Evolutionary conservation across 257 asterid genomes (phyloP).

Genomic region (Gardenia jasminoides): DNA sequence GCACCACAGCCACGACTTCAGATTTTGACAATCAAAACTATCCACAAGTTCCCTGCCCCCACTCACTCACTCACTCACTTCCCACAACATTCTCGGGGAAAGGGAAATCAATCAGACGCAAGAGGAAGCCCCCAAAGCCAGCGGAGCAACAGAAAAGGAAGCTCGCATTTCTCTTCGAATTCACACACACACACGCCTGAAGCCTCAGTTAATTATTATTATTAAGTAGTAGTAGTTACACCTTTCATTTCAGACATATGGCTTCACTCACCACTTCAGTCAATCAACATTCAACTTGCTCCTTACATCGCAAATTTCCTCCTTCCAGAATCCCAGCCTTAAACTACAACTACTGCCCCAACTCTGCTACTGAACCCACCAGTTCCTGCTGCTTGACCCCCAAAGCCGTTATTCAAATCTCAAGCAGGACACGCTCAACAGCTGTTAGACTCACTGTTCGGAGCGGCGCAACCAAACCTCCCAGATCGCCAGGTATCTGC

Average conservation of each 20-base stretch:
- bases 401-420: slow-evolving; percentile 20
- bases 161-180: not conserved
- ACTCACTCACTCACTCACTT: slow-evolving; percentile 31
- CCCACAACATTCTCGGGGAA: slow-evolving; percentile 13
- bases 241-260: too few species aligned
- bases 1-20: slow-evolving; percentile 59
- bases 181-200: too few species aligned
- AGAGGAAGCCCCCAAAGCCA: not conserved
- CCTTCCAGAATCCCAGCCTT: not conserved
- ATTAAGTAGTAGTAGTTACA: too few species aligned
- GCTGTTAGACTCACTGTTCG: slow-evolving; percentile 40
- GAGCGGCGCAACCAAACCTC: slow-evolving; percentile 68
- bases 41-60: slow-evolving; percentile 40
- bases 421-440: slow-evolving; percentile 25
- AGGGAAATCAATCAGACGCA: slow-evolving; percentile 9
- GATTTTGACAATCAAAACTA: slow-evolving; percentile 50
- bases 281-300: slow-evolving; percentile 39
- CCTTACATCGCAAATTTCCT: slow-evolving; percentile 26
- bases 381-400: slow-evolving; percentile 30
- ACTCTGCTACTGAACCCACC: slow-evolving; percentile 30
- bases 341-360: slow-evolving; percentile 22
- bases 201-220: too few species aligned
- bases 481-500: slow-evolving; percentile 76
- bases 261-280: slow-evolving; percentile 54
- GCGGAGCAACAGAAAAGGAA: not conserved